Evolutionary conservation across 352 stramenopile species (phyloP).

Genomic region (Hyphochytrium catenoides): DNA sequence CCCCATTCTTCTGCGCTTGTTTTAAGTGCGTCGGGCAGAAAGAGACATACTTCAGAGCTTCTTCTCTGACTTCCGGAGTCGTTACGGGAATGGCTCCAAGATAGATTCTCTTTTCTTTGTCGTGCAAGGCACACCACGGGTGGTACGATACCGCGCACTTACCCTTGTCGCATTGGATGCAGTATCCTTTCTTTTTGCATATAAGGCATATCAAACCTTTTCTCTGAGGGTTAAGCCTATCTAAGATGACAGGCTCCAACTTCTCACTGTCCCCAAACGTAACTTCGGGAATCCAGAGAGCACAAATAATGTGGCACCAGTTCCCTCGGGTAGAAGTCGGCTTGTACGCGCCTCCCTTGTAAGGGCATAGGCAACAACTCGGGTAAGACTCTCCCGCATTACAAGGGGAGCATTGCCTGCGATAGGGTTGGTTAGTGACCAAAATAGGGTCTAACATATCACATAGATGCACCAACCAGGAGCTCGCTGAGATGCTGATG

Average conservation of each 20-base stretch:
- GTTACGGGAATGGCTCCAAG: too few relatives aligned
- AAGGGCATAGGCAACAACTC: slow-evolving; percentile 37
- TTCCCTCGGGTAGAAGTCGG: slow-evolving; percentile 23
- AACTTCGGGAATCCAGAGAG: slow-evolving; percentile 64
- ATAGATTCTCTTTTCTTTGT: too few relatives aligned
- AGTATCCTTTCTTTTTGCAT: slow-evolving; percentile 46
- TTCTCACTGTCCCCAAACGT: slow-evolving; percentile 30
- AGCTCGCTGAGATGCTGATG: too few relatives aligned
- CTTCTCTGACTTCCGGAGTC: too few relatives aligned
- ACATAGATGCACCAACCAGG: too few relatives aligned
- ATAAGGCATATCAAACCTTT: slow-evolving; percentile 41
- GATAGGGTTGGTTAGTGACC: too few relatives aligned
- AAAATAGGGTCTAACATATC: too few relatives aligned
- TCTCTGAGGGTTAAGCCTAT: slow-evolving; percentile 40
- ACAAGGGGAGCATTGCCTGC: too few relatives aligned
- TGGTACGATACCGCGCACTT: slow-evolving; percentile 55
- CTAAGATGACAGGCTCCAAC: slow-evolving; percentile 27
- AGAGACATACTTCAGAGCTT: too few relatives aligned
- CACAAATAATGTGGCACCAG: slow-evolving; percentile 54
- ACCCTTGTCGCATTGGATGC: slow-evolving; percentile 60
- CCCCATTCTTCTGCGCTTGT: too few relatives aligned
- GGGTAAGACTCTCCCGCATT: too few relatives aligned
- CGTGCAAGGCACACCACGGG: slow-evolving; percentile 41
- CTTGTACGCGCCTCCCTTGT: slow-evolving; percentile 37
- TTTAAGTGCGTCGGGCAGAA: too few relatives aligned